phyloP scores from a whole-genome alignment of 768 basidiomycete species.

The Pisolithus marmoratus region DNA sequence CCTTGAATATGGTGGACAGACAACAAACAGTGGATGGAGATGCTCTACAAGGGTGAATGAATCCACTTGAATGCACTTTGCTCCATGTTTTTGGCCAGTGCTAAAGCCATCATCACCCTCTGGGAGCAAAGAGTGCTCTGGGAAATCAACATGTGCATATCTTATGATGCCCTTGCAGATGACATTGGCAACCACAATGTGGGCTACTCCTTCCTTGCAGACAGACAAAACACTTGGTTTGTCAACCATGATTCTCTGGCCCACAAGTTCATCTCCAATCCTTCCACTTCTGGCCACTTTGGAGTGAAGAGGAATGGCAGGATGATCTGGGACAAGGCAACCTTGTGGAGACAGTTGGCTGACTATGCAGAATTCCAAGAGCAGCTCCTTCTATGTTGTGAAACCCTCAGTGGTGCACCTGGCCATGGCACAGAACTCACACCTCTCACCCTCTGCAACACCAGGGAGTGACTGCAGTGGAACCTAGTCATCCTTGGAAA shows the following conservation, averaged over 20 bases:
- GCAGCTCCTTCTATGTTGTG: constrained; percentile 2
- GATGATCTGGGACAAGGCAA: no score
- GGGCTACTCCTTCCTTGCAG: neutral
- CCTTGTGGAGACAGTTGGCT: constrained; percentile 8
- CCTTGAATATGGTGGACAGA: constrained; percentile 6
- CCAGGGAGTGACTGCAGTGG: constrained; percentile 1
- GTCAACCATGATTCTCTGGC: constrained; percentile 2
- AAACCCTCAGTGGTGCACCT: no score
- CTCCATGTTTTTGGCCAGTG: neutral
- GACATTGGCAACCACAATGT: neutral
- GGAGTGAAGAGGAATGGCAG: no score
- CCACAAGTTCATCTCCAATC: no score
- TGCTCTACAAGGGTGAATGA: constrained; percentile 1
- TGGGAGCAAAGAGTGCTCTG: constrained; percentile 15
- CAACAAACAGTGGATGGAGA: neutral
- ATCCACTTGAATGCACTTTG: neutral
- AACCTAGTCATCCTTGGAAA: constrained; percentile 13
- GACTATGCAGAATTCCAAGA: neutral
- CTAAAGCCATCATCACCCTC: neutral
- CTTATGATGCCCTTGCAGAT: neutral
- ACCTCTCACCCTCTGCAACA: no score
- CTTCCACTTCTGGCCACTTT: no score
- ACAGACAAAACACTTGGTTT: constrained; percentile 1
- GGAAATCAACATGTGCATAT: neutral
- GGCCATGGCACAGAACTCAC: no score